Conservation (phyloP, 108 stramenopile genomes). For the Nitzschia putrida region DNA sequence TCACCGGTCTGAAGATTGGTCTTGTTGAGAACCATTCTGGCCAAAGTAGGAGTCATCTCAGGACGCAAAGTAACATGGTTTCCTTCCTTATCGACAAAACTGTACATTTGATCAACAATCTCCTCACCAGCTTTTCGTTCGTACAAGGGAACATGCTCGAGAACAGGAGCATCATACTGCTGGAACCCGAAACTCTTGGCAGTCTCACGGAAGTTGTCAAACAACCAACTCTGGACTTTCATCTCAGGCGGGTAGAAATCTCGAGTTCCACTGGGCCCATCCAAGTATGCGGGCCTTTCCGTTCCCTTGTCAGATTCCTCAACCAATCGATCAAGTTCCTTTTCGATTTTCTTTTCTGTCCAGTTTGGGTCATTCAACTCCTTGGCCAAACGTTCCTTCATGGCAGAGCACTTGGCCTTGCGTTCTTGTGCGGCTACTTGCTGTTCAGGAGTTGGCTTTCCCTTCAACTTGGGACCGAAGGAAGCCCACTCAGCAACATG, state of each 20-base stretch:
- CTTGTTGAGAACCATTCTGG: constrained; percentile 94
- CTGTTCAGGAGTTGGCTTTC: constrained; percentile 47
- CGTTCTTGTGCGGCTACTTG: constrained; percentile 37
- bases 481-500: constrained; percentile 48
- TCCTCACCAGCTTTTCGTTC: constrained; percentile 98
- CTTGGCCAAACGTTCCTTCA: constrained; percentile 37
- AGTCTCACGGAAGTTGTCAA: constrained; percentile 79
- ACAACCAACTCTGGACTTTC: constrained; percentile 90
- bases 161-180: constrained; percentile 96
- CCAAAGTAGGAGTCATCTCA: constrained; percentile 97
- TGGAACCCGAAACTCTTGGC: constrained; percentile 85
- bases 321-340: constrained; percentile 50
- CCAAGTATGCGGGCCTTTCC: constrained; percentile 32
- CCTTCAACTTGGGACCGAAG: constrained; percentile 54
- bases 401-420: constrained; percentile 46
- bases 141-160: constrained; percentile 89
- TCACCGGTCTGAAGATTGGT: constrained; percentile 60
- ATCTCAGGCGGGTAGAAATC: constrained; percentile 95
- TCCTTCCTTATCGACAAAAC: constrained; percentile 90
- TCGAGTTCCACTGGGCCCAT: constrained; percentile 91
- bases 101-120: constrained; percentile 95
- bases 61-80: constrained; percentile 85
- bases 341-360: constrained; percentile 56
- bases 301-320: constrained; percentile 27
- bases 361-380: constrained; percentile 42